Evolutionary conservation across 148 eudicot species (phyloP), one percentile per base, ranked within the genome.

Genomic region (Rhododendron simsii): DNA sequence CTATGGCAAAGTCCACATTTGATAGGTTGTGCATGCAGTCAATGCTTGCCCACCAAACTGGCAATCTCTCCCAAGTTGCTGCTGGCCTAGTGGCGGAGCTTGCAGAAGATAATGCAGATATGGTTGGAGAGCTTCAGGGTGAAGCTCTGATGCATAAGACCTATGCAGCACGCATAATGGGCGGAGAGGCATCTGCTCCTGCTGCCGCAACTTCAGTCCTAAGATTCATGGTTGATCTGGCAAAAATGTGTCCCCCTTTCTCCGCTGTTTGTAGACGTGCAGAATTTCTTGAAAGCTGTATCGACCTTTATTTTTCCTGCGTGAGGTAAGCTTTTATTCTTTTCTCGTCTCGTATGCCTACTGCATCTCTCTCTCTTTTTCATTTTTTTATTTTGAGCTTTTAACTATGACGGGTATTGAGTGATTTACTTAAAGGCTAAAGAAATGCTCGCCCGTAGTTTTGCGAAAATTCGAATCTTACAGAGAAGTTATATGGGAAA

Each of bases 101-200:
- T 83, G 94, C 87, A 23, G 99, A 94, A 71, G 99, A 91, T 85
- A 89, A 91, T 90, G 83, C 92, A 85, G 98, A 95, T 92, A 95
- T 93, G 92, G 91, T 91, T 84, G 98, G 99, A 65, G 99, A 98
- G 84, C 99, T 98, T 91, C 99, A 95, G 90, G 98, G 98, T 84
- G 99, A 98, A 91, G 98, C 99, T 81, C 87, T 98, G 81, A 95
- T 98, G 96, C 99, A 98, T 86, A 98, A 92, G 88, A 98, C 99
- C 28, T 98, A 98, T 91, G 98, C 98, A 41, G 98, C 98, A 12
- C 98, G 98, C 77, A 88, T 98, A 85, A 98, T 98, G 98, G 98
- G 99, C 78, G 99, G 99, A 87, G 98, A 95, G 88, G 99, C 98
- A 14, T 92, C 99, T 65, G 98, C 99, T 86, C 99, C 98, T 88